Evolutionary conservation across 352 stramenopile species (phyloP).

Genomic region (Pythium insidiosum): DNA sequence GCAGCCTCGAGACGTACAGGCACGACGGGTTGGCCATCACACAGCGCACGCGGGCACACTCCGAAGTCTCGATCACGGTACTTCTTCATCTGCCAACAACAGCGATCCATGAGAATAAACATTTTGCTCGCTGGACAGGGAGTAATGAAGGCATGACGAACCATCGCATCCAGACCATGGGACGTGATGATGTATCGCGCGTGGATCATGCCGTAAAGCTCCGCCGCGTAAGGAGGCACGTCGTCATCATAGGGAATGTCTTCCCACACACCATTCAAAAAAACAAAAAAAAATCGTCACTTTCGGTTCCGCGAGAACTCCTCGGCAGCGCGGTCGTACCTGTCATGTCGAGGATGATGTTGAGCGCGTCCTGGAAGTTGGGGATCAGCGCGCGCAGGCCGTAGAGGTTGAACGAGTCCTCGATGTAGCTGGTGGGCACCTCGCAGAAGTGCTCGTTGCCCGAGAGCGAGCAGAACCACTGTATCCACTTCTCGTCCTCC

Average conservation of each 20-base stretch:
- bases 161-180: conserved; percentile 84
- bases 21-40: conserved; percentile 76
- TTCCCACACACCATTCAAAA: conserved; percentile 9
- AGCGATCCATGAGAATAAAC: conserved; percentile 2
- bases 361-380: conserved; percentile 88
- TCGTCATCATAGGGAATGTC: conserved; percentile 88
- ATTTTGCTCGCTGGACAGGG: too few relatives aligned
- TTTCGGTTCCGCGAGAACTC: neutral
- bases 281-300: neutral
- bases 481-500: conserved; percentile 90
- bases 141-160: conserved; percentile 12
- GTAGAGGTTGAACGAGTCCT: conserved; percentile 93
- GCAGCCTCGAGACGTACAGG: too few relatives aligned
- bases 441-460: conserved; percentile 91
- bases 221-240: conserved; percentile 76
- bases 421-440: conserved; percentile 89
- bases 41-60: conserved; percentile 76
- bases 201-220: conserved; percentile 87
- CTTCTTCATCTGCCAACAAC: conserved; percentile 64
- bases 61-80: conserved; percentile 87
- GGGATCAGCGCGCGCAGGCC: conserved; percentile 82
- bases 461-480: conserved; percentile 90
- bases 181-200: conserved; percentile 88
- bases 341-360: conserved; percentile 90
- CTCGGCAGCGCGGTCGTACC: too few relatives aligned